Evolutionary conservation across 2,329 filamentous ascomycete genomes (phyloP).

Genomic region (Pseudogymnoascus sp.): DNA sequence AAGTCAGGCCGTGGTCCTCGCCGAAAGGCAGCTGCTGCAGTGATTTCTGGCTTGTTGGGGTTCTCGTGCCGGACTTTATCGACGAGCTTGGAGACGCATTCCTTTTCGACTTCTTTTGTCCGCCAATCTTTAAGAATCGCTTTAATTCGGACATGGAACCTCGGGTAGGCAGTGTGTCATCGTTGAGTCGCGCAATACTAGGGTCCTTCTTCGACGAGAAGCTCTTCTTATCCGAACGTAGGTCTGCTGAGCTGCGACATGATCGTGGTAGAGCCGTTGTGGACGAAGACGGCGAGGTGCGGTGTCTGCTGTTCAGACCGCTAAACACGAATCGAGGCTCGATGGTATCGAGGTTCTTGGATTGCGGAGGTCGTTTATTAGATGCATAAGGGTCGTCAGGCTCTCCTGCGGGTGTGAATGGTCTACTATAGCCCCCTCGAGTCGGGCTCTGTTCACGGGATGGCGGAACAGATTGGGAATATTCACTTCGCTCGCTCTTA

Average conservation of each 20-base stretch:
- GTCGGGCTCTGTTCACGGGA: slow-evolving; percentile 59
- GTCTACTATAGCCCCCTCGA: slow-evolving; percentile 57
- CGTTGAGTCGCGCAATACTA: slow-evolving; percentile 32
- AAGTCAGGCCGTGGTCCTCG: slow-evolving; percentile 82
- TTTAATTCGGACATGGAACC: slow-evolving; percentile 92
- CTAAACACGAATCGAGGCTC: slow-evolving; percentile 77
- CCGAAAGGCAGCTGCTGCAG: slow-evolving; percentile 73
- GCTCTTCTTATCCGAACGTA: slow-evolving; percentile 44
- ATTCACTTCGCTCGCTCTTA: neutral
- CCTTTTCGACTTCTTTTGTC: slow-evolving; percentile 54
- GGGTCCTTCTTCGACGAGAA: slow-evolving; percentile 12
- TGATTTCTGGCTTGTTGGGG: slow-evolving; percentile 38
- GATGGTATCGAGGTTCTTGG: slow-evolving; percentile 56
- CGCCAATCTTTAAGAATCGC: slow-evolving; percentile 84
- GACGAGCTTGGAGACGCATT: slow-evolving; percentile 55
- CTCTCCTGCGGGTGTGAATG: slow-evolving; percentile 72
- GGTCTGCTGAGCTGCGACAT: slow-evolving; percentile 21
- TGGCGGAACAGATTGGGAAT: slow-evolving; percentile 45
- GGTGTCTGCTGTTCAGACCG: slow-evolving; percentile 58
- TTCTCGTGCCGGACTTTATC: slow-evolving; percentile 41
- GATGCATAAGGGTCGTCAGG: slow-evolving; percentile 82
- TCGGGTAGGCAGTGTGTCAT: slow-evolving; percentile 47
- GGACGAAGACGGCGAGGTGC: slow-evolving; percentile 47
- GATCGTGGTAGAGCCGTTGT: slow-evolving; percentile 42
- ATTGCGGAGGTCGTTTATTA: slow-evolving; percentile 64